Evolutionary conservation across 1,284 basidiomycete genomes (phyloP), one percentile per base, ranked within the genome.

Genomic region (Somion occarium): DNA sequence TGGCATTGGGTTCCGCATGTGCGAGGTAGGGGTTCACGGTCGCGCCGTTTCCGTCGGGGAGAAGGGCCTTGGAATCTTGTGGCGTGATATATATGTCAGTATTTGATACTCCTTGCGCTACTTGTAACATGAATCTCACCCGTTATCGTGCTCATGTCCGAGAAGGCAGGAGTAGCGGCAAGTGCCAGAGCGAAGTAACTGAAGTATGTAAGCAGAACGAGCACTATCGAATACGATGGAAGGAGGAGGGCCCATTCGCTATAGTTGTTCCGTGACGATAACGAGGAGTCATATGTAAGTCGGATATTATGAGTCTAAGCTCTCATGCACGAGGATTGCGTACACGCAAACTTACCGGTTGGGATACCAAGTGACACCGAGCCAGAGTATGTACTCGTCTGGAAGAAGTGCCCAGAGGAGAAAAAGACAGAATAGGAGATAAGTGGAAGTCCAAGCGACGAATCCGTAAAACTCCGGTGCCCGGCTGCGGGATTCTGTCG

Each of bases 401-500:
- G 80, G 80, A 15, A 75, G 65, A 54, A 80, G 64, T 5, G 74
- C 78, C 80, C 80, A 94, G 5, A 90, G 69, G 22, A 92, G 63
- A 64, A 89, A 93, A 15, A 87, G 60, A 48, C 76, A 69, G 61
- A 88, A 93, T 3, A 82, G 67, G 27, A 93, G 69, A 54, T 80
- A 87, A 1, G 91, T 93, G 0, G 83, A 81, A 7, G 88, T 82
- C 80, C 85, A 88, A 11, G 87, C 89, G 9, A 91, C 88, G 63
- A 91, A 92, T 18, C 91, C 92, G 61, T 94, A 94, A 61, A 93
- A 89, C 68, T 94, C 92, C 46, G 85, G 75, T 11, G 84, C 83
- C 13, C 85, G 78, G 62, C 79, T 82, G 59, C 76, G 76, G 56
- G 70, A 60, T 56, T 75, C 76, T 38, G 59, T 65, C 39, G 68